Percentiles rank a stretch among this genome's conserved stretches.
These are phyloP conservation scores for Penicillium crustosum DNA, from an alignment of 2,329 filamentous ascomycete species.

Conservation along the genomic window DNA sequence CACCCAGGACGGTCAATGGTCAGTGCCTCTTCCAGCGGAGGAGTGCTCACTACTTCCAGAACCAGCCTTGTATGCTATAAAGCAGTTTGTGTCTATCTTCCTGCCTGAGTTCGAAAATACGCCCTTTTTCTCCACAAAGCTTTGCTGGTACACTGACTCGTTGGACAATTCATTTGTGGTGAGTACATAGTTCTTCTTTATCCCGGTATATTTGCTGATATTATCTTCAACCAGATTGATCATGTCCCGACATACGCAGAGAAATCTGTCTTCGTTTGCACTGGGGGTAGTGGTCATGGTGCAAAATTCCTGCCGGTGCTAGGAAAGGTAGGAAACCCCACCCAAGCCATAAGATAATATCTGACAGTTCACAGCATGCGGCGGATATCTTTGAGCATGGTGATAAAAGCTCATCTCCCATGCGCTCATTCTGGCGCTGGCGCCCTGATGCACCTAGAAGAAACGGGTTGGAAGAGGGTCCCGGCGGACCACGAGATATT, in stretches of 20 bases:
- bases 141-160: constrained; percentile 41
- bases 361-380: constrained; percentile 30
- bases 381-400: constrained; percentile 33
- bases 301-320: constrained; percentile 41
- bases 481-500: constrained; percentile 26
- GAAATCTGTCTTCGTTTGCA: constrained; percentile 36
- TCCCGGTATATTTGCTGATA: not conserved
- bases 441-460: constrained; percentile 25
- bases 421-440: constrained; percentile 37
- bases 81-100: constrained; percentile 25
- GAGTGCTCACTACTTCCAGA: constrained; percentile 24
- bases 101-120: constrained; percentile 28
- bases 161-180: constrained; percentile 37
- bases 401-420: constrained; percentile 28
- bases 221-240: constrained; percentile 26
- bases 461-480: constrained; percentile 36
- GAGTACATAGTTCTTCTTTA: not conserved
- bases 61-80: constrained; percentile 23
- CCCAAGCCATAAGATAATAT: not conserved
- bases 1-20: constrained; percentile 34
- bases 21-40: constrained; percentile 28
- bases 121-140: constrained; percentile 29
- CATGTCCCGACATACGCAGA: constrained; percentile 31
- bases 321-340: constrained; percentile 25
- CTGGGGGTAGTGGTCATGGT: constrained; percentile 40